phyloP scores from a whole-genome alignment of 1,284 basidiomycete genomes.

The Apiotrichum sp. region DNA sequence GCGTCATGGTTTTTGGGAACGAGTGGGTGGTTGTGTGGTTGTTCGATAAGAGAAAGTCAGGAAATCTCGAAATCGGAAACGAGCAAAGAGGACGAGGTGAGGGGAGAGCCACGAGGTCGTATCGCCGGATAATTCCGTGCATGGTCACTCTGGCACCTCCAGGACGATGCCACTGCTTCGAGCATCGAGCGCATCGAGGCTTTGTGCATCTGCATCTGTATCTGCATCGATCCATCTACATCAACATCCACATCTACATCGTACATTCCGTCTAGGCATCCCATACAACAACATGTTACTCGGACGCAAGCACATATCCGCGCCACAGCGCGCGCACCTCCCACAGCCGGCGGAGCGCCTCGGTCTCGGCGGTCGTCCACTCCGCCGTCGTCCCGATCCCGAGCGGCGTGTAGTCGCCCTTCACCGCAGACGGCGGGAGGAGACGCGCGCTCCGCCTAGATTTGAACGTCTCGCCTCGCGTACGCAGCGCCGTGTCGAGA shows the following conservation, averaged over 20 bases:
- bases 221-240: no score
- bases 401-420: neutral
- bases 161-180: neutral
- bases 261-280: no score
- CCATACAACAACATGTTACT: no score
- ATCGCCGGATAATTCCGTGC: slow-evolving; percentile 2
- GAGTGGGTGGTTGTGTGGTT: neutral
- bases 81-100: neutral
- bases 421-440: no score
- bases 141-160: neutral
- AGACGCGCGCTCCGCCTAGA: slow-evolving; percentile 5
- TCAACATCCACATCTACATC: no score
- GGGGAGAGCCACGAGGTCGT: neutral
- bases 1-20: slow-evolving; percentile 4
- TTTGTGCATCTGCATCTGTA: no score
- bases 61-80: slow-evolving; percentile 5
- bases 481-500: slow-evolving; percentile 10
- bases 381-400: neutral
- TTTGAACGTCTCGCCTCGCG: slow-evolving; percentile 5
- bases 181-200: no score
- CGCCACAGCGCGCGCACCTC: slow-evolving; percentile 21
- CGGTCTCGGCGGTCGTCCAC: slow-evolving; percentile 26
- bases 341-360: slow-evolving; percentile 23
- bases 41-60: neutral
- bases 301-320: slow-evolving; percentile 5